Evolutionary conservation across 768 basidiomycete species (phyloP), one percentile per base, ranked within the genome.

Genomic region (Coprinopsis marcescibilis): DNA sequence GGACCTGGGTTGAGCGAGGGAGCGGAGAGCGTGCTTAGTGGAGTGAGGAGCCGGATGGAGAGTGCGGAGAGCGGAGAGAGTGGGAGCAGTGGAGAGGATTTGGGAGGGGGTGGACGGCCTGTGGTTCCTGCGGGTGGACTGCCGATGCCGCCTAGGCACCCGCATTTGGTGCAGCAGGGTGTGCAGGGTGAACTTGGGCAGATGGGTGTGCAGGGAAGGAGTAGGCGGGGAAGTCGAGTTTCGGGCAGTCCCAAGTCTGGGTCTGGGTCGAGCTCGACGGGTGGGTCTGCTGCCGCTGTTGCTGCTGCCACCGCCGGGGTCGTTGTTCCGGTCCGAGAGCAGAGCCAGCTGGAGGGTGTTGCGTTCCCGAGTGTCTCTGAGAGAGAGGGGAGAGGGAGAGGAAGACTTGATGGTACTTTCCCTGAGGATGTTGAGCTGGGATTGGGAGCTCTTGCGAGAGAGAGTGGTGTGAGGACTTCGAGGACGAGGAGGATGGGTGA

Each of bases 101-200:
- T 62, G 61, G 45, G 62, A 58, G 45, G 51, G 55, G 17, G 49
- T 50, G 11, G 51, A 54, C 30, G 57, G 57, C 37, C 21, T 27
- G 53, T 20, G 44, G 20, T 14, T 4, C 20, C 32, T 20, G 51
- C 39, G 17, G 53, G 55, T 24, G 53, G 57, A 13, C 66, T 74
- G 11, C 71, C 73, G 2, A 71, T 75, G 70, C 72, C 73, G 1
- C 66, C 67, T 0, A 52, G 68, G 24, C 67, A 70, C 59, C 68
- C 71, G 7, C 59, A 59, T 39, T 21, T 32, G 8, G 30, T n/a
- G 30, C 30, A 32, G n/a, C n/a, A n/a, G n/a, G n/a, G n/a, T n/a
- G n/a, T n/a, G n/a, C n/a, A n/a, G n/a, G n/a, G n/a, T n/a, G n/a
- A n/a, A 15, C 12, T 25, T 45, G 39, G 50, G 54, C 7, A 58